Base-by-base conservation (phyloP, 2,329 filamentous ascomycete species). In the Didymella pinodella region DNA sequence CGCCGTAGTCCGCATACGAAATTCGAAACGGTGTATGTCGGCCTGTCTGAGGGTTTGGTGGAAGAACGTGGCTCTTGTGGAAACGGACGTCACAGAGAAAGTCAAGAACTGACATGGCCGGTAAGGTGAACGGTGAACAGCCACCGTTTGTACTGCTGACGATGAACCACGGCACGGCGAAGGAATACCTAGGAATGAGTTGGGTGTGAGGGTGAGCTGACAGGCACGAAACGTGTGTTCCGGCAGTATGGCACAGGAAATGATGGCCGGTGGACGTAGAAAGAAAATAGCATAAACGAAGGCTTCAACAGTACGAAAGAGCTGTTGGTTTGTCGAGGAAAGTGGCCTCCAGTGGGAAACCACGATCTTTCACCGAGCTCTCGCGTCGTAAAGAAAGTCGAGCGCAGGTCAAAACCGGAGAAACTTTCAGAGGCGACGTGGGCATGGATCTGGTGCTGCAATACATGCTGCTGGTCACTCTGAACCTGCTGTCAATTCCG, bases 1-100 rank as follows among this genome's bases (percentile, higher is more conserved):
- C 66, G 8, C 73, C 73, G 60, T 65, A 75, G 46, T 74, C 72
- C 32, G 69, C 48, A 47, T 74, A 75, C 22, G 71, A 70, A 14
- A 74, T 59, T 40, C 66, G 70, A 40, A 68, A 66, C 2, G 67
- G 64, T 11, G 57, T 58, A 25, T 41, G 16, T 52, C 66, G 54
- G 34, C 63, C 64, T 14, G 62, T 64, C 1, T 63, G 61, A 14
- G 62, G 63, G 45, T 69, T 65, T 28, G 71, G 62, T 14, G 66
- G 68, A 20, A 75, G 65, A 12, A 63, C 41, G 38, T 67, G 67
- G 36, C 31, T 67, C 14, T 50, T 62, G 58, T 75, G 70, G 38
- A 75, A 76, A 16, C 65, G 68, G 14, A 59, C 57, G 46, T 72
- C 66, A 59, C 66, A 74, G 11, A 75, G 64, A 55, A 72, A 75